Base-by-base conservation (phyloP, 1,139 yeast species). In the Yamadazyma membranifaciens region DNA sequence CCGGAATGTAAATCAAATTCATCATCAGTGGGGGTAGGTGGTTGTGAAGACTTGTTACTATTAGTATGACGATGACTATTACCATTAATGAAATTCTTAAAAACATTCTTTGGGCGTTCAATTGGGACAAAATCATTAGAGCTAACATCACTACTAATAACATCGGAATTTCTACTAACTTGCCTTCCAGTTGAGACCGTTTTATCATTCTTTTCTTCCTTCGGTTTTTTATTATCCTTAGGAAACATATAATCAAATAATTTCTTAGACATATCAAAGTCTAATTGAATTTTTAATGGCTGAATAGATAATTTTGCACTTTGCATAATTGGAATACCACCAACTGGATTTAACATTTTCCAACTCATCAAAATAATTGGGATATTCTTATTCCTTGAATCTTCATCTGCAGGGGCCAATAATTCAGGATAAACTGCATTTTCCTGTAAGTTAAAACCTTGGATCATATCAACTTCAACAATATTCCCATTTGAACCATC, bases 261-360 rank as follows among this genome's bases (percentile, higher is more conserved):
- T 44, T 69, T 69, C 43, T 76, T 78, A 1, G 89, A 83, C 0
- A 91, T 78, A 3, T 66, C 63, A 53, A 82, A 81, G 51, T 89
- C 96, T 50, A 89, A 63, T 53, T 85, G 88, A 27, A 89, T 65
- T 48, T 80, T 77, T 40, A 88, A 57, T 0, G 97, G 96, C 47
- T 78, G 80, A 30, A 87, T 57, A 17, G 74, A 76, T 51, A 89
- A 63, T 32, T 58, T 59, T 2, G 74, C 74, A 37, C 60, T 57
- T 40, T 65, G 63, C 55, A 73, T 59, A 25, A 87, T 80, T 0
- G 83, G 74, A 36, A 89, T 89, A 2, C 97, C 97, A 4, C 96
- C 97, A 41, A 89, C 86, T 0, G 95, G 87, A 31, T 79, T 82
- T 36, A 84, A 67, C 75, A 83, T 72, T 7, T 78, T 74, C 97